Evolutionary conservation across 495 filamentous ascomycete genomes (phyloP), one percentile per base, ranked within the genome.

Genomic region (Aspergillus asperescens): DNA sequence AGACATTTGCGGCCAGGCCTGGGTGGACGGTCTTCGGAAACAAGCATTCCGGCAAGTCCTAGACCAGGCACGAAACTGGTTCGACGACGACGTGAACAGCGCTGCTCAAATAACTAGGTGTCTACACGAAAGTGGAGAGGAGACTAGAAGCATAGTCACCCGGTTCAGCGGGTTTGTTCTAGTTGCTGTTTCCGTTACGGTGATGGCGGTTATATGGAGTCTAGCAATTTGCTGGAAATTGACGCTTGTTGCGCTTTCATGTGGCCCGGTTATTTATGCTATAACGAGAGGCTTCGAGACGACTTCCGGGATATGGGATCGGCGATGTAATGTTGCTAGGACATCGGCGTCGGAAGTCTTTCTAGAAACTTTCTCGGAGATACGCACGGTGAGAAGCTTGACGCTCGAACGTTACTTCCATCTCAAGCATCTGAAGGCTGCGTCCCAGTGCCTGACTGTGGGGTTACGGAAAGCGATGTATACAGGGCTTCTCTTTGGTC

Each of bases 101-200:
- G 68, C 86, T 1, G 67, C 72, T 5, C 69, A 75, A 25, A 76
- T 98, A 13, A 79, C 73, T 0, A 80, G 87, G 47, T 86, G 80
- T 44, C 78, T 96, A 4, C 88, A 93, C 58, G 78, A 88, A 42
- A 86, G 92, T 59, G 88, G 83, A 2, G 93, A 97, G 66, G 88
- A 95, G 60, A 91, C 91, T 79, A 78, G 85, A 4, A 88, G 89
- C 52, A 63, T 97, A 0, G 70, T 95, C 2, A 85, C 88, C 8
- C 80, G 86, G 34, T 96, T 94, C 61, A 80, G 82, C 5, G 86
- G 82, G 3, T 81, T 83, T 35, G 62, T 85, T 0, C 77, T 90
- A 12, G 79, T 87, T 5, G 81, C 84, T 4, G 60, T 73, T 5
- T 47, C 78, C 8, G 89, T 93, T 76, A 78, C 86, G 13, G 29